Evolutionary conservation across 441 rosid species (phyloP).

Genomic region (Erodium texanum): DNA sequence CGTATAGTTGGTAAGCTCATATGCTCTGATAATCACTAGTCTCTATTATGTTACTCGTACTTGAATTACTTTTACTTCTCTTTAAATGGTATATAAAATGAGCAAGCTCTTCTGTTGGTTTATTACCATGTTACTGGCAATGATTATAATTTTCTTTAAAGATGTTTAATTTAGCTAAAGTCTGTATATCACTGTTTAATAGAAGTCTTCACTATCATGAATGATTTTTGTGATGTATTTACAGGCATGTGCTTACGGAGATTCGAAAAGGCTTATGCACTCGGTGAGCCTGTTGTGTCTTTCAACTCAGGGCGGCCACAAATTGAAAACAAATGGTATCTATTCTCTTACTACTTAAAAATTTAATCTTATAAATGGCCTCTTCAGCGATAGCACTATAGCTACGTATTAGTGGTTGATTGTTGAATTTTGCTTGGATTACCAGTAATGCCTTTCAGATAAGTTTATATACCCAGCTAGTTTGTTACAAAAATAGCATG

Average conservation of each 20-base stretch:
- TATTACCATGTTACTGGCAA: not conserved
- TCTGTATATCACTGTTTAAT: too few species aligned
- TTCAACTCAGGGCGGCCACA: slow-evolving; percentile 52
- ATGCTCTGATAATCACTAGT: slow-evolving; percentile 8
- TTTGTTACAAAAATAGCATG: too few species aligned
- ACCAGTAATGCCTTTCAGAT: too few species aligned
- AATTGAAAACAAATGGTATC: slow-evolving; percentile 70
- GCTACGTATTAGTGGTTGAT: not conserved
- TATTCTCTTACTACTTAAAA: slow-evolving; percentile 11
- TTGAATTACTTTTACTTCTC: slow-evolving; percentile 2
- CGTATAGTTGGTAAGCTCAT: slow-evolving; percentile 63
- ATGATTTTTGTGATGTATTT: slow-evolving; percentile 16
- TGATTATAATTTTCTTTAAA: too few species aligned
- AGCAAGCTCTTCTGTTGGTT: not conserved
- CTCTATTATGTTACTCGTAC: slow-evolving; percentile 12
- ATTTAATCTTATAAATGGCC: slow-evolving; percentile 9
- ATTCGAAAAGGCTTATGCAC: slow-evolving; percentile 46
- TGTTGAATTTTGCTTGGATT: too few species aligned
- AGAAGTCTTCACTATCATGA: not conserved
- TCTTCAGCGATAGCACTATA: not conserved
- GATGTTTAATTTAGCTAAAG: too few species aligned
- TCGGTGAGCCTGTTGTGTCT: slow-evolving; percentile 60
- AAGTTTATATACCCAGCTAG: too few species aligned
- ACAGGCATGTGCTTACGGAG: slow-evolving; percentile 73
- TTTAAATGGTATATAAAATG: not conserved